These are phyloP conservation scores for Trypanosoma mega DNA, from an alignment of 208 protist species.

Conservation along the genomic window DNA sequence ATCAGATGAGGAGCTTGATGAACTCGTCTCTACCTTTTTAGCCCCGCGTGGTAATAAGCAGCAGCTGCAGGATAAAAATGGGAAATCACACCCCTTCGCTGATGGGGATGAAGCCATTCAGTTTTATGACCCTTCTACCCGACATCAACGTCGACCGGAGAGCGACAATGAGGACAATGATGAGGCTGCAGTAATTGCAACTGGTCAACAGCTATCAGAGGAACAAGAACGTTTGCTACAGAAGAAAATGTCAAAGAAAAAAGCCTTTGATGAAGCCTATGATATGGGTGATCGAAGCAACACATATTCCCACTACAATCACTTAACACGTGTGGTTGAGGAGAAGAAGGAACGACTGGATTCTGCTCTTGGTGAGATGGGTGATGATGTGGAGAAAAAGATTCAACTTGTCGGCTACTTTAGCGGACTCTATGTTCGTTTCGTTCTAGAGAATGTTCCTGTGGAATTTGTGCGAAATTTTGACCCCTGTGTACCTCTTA, in stretches of 20 bases:
- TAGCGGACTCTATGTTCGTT: slow-evolving; percentile 96
- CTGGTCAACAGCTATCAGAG: slow-evolving; percentile 52
- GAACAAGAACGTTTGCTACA: slow-evolving; percentile 79
- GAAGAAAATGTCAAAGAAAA: slow-evolving; percentile 92
- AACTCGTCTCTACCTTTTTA: slow-evolving; percentile 32
- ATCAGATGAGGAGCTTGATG: slow-evolving; percentile 30
- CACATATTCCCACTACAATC: slow-evolving; percentile 78
- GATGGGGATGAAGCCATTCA: slow-evolving; percentile 45
- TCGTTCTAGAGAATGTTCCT: slow-evolving; percentile 94
- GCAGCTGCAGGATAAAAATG: slow-evolving; percentile 1
- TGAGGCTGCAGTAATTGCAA: slow-evolving; percentile 37
- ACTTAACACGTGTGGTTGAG: slow-evolving; percentile 77
- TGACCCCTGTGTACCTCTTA: slow-evolving; percentile 79
- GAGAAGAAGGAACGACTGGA: slow-evolving; percentile 83
- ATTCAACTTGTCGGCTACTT: slow-evolving; percentile 91
- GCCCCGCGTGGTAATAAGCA: slow-evolving; percentile 15
- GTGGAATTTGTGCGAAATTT: slow-evolving; percentile 96
- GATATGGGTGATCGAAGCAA: slow-evolving; percentile 73
- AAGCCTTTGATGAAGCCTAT: slow-evolving; percentile 83
- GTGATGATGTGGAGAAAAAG: slow-evolving; percentile 83
- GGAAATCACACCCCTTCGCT: slow-evolving; percentile 13
- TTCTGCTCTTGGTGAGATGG: slow-evolving; percentile 72
- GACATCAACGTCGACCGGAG: neutral
- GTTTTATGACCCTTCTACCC: slow-evolving; percentile 44
- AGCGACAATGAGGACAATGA: slow-evolving; percentile 36